These are phyloP conservation scores for Aspergillus biplanus DNA, from an alignment of 495 filamentous ascomycete genomes.

Conservation along the genomic window DNA sequence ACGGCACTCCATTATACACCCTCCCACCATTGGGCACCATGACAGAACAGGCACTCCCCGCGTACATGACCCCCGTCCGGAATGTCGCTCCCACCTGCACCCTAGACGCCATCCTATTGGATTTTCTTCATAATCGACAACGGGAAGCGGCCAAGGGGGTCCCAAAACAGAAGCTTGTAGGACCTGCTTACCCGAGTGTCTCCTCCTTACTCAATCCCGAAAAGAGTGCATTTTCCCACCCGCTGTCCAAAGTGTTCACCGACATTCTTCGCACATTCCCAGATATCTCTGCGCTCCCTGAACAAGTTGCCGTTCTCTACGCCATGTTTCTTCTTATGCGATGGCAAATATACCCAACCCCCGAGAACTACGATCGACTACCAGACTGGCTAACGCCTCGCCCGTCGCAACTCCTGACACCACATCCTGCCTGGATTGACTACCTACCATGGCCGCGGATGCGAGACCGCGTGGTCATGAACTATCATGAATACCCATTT, in stretches of 20 bases:
- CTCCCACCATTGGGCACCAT: slow-evolving; percentile 24
- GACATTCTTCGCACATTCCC: slow-evolving; percentile 80
- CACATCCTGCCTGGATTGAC: slow-evolving; percentile 80
- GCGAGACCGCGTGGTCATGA: slow-evolving; percentile 62
- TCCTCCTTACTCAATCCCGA: slow-evolving; percentile 73
- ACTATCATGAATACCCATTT: slow-evolving; percentile 59
- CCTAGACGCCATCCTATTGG: slow-evolving; percentile 73
- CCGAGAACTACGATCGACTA: slow-evolving; percentile 71
- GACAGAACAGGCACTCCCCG: slow-evolving; percentile 30
- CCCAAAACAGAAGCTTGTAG: slow-evolving; percentile 61
- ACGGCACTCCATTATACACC: slow-evolving; percentile 30
- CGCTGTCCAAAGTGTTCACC: slow-evolving; percentile 78
- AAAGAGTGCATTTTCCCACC: slow-evolving; percentile 62
- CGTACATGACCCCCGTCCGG: slow-evolving; percentile 55
- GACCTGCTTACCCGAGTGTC: slow-evolving; percentile 75
- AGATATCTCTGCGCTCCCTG: slow-evolving; percentile 67
- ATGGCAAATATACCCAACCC: slow-evolving; percentile 76
- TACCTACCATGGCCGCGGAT: slow-evolving; percentile 75
- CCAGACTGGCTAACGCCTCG: slow-evolving; percentile 69
- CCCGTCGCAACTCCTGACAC: slow-evolving; percentile 59
- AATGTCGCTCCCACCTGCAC: slow-evolving; percentile 69
- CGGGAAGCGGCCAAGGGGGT: slow-evolving; percentile 65
- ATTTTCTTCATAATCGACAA: slow-evolving; percentile 72
- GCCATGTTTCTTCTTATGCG: slow-evolving; percentile 84
- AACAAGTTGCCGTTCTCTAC: slow-evolving; percentile 78